Evolutionary conservation across 2,329 filamentous ascomycete genomes (phyloP), one percentile per base, ranked within the genome.

Genomic region (Grosmannia serpens): DNA sequence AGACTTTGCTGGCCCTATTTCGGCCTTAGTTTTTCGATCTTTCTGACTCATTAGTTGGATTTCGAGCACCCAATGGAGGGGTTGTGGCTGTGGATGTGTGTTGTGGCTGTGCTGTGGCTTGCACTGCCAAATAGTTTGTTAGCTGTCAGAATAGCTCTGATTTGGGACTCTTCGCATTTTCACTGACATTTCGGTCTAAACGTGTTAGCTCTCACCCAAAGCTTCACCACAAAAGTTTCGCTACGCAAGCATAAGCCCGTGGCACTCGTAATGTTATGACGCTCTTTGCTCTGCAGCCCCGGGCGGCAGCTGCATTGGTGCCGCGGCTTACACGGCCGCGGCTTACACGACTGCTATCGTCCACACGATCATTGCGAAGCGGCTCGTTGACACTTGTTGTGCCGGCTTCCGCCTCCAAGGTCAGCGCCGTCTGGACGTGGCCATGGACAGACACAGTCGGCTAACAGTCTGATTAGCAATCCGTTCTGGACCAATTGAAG

Each of bases 371-470:
- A 1, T 29, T 49, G 9, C 35, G 27, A 8, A 56, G 57, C 27
- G 61, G 62, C 56, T 59, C 60, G n/a, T 61, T 65, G 22, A 65
- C 64, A 2, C 22, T 65, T 1, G 46, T 55, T 6, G 49, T 60
- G 13, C 56, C 55, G 24, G 47, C 57, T 0, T 53, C 57, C 1
- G 27, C 62, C 4, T 58, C 58, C 41, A 64, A 64, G 55, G 64
- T 65, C 50, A 46, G 50, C 52, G 38, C 38, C 9, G n/a, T 29
- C 27, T n/a, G 6, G 20, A n/a, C n/a, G 17, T 10, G 22, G 15
- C 29, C 51, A 33, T 26, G 20, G 7, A 44, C 22, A 38, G 11
- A 29, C 17, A 29, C 17, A 4, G 6, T 17, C n/a, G n/a, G 31
- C 33, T 41, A 17, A 31, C 29, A 15, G 35, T 4, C 33, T n/a